These are phyloP conservation scores for Lasiosphaeria miniovina DNA, from an alignment of 495 filamentous ascomycete genomes.

Conservation along the genomic window DNA sequence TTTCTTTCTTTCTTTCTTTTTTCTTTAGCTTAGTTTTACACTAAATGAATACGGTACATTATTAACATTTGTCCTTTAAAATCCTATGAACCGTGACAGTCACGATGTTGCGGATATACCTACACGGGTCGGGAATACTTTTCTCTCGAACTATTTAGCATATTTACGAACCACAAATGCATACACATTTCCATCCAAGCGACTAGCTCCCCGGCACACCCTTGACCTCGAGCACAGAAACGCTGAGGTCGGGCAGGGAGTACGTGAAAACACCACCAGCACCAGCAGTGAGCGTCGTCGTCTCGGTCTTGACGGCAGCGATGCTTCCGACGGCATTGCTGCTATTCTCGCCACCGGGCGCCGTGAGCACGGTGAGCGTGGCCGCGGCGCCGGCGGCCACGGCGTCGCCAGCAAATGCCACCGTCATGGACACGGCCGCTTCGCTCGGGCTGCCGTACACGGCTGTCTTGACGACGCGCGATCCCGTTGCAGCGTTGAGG, in stretches of 20 bases:
- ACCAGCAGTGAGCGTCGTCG: constrained; percentile 49
- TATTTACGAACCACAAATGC: too few species aligned
- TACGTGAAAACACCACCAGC: neutral
- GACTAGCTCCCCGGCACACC: neutral
- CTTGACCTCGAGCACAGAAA: constrained; percentile 1
- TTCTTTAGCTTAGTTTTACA: too few species aligned
- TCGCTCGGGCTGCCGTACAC: constrained; percentile 60
- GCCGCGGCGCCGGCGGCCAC: neutral
- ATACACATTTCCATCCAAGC: too few species aligned
- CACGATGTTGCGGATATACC: too few species aligned
- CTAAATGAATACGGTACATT: too few species aligned
- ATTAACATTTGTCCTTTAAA: too few species aligned
- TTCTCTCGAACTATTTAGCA: too few species aligned
- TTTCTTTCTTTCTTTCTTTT: too few species aligned
- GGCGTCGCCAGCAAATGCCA: neutral
- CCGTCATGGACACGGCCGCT: constrained; percentile 44
- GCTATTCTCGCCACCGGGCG: neutral
- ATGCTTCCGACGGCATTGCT: constrained; percentile 49
- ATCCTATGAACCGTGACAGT: too few species aligned
- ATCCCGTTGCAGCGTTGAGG: constrained; percentile 20
- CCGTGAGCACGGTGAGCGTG: neutral
- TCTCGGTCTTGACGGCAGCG: constrained; percentile 36
- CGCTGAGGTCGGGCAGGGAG: neutral
- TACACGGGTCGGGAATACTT: too few species aligned
- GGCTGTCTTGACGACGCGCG: constrained; percentile 57